phyloP scores from a whole-genome alignment of 1,284 basidiomycete species.

The Moesziomyces sp. region DNA sequence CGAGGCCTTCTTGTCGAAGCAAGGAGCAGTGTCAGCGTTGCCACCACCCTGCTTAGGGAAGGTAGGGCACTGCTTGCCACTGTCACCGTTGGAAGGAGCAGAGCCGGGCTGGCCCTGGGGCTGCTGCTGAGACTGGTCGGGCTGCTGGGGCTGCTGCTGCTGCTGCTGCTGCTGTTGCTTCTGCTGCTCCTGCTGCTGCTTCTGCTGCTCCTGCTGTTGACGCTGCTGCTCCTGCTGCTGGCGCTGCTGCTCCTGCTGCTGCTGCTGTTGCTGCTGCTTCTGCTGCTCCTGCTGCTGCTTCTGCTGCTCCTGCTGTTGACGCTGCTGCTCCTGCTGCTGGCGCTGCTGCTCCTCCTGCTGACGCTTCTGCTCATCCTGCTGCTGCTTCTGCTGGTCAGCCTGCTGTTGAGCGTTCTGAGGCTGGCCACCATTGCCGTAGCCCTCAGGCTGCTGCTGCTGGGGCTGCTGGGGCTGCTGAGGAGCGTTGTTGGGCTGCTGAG shows the following conservation, averaged over 20 bases:
- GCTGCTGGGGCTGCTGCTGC: slow-evolving; percentile 7
- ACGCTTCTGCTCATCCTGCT: slow-evolving; percentile 10
- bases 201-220: slow-evolving; percentile 6
- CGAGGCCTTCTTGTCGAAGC: slow-evolving; percentile 30
- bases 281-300: slow-evolving; percentile 10
- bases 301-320: slow-evolving; percentile 22
- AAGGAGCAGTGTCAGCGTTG: slow-evolving; percentile 30
- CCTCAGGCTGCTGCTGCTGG: neutral
- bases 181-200: slow-evolving; percentile 18
- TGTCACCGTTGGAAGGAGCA: slow-evolving; percentile 6
- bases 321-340: slow-evolving; percentile 6
- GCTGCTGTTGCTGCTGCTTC: slow-evolving; percentile 2
- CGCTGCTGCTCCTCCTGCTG: slow-evolving; percentile 4
- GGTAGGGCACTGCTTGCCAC: slow-evolving; percentile 29
- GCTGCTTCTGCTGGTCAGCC: slow-evolving; percentile 8
- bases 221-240: slow-evolving; percentile 6
- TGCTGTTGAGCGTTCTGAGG: slow-evolving; percentile 7
- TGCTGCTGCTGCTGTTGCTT: slow-evolving; percentile 19
- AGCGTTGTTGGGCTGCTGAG: neutral
- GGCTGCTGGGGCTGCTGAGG: slow-evolving; percentile 5
- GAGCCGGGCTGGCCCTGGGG: neutral
- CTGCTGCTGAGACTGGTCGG: neutral
- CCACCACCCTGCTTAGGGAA: slow-evolving; percentile 41
- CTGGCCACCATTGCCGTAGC: neutral
- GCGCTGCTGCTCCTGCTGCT: slow-evolving; percentile 5